Evolutionary conservation across 495 filamentous ascomycete species (phyloP), one percentile per base, ranked within the genome.

Genomic region (Trichoderma asperelloides): DNA sequence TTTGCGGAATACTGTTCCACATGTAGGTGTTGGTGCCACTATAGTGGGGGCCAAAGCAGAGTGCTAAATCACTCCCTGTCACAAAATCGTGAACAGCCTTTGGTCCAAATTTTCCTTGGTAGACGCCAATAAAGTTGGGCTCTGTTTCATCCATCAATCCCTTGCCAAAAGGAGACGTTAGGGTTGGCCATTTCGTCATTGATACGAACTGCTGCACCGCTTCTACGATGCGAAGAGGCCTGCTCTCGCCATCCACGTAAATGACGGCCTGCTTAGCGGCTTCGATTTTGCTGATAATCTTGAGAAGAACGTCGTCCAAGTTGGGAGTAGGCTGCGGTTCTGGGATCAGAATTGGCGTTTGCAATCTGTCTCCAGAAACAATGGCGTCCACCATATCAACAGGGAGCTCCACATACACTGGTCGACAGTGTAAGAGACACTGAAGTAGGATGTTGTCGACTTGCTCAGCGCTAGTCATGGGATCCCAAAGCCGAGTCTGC

Each of bases 41-140:
- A 0, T 70, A 70, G 66, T 69, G 74, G 49, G 74, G 74, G 1
- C 77, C 79, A 45, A 79, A 68, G 72, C 72, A 80, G 30, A 80
- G 68, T 15, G 78, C 70, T 13, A 68, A 68, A 63, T 80, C 78
- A 12, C 76, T 70, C 30, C 45, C 49, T 62, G 75, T 69, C 40
- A 79, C 69, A 15, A n/a, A 30, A 69, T 70, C 25, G 67, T 57
- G 23, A 64, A 69, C 1, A 74, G 70, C n/a, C 65, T 70, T 2
- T 67, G 62, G 49, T 68, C 66, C 6, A 76, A 76, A 11, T 1
- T 63, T 69, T 2, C 77, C 78, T 55, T 18, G 40, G 62, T 78
- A 78, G 7, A 70, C 65, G 16, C 78, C 78, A 9, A 69, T 68
- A 60, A 71, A 79, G 33, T 73, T 71, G 0, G 71, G 68, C 33